These are phyloP conservation scores for Clarireedia paspali DNA, from an alignment of 2,329 filamentous ascomycete genomes.

Conservation along the genomic window DNA sequence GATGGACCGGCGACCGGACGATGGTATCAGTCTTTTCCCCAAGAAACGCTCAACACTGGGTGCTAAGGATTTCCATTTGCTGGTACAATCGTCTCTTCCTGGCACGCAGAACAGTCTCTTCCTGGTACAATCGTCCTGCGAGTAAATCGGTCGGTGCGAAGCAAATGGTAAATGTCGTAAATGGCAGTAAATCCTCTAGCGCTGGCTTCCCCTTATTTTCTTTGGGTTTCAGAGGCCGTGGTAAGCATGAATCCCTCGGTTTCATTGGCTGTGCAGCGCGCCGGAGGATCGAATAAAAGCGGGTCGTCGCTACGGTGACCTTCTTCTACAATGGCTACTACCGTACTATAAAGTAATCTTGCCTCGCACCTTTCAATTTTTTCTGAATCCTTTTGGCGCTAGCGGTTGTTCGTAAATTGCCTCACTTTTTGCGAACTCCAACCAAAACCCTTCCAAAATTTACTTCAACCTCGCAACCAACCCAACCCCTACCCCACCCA, in stretches of 20 bases:
- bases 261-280: conserved; percentile 2
- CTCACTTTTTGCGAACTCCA: conserved; percentile 3
- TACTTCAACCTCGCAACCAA: not conserved
- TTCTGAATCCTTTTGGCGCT: not conserved
- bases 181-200: too few species aligned
- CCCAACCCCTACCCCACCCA: not conserved
- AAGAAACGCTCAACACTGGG: too few species aligned
- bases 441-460: not conserved
- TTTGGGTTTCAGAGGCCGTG: conserved; percentile 1
- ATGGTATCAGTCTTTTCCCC: too few species aligned
- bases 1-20: too few species aligned
- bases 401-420: conserved; percentile 8
- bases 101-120: too few species aligned
- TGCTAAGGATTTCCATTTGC: too few species aligned
- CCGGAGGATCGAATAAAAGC: conserved; percentile 4
- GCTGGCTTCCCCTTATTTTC: too few species aligned
- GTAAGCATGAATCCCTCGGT: not conserved
- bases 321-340: not conserved
- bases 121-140: too few species aligned
- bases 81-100: too few species aligned
- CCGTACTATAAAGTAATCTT: conserved; percentile 1
- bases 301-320: not conserved
- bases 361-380: not conserved
- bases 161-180: too few species aligned
- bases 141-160: too few species aligned